Base-by-base conservation (phyloP, 805 yeast genomes). In the Wickerhamomyces canadensis region DNA sequence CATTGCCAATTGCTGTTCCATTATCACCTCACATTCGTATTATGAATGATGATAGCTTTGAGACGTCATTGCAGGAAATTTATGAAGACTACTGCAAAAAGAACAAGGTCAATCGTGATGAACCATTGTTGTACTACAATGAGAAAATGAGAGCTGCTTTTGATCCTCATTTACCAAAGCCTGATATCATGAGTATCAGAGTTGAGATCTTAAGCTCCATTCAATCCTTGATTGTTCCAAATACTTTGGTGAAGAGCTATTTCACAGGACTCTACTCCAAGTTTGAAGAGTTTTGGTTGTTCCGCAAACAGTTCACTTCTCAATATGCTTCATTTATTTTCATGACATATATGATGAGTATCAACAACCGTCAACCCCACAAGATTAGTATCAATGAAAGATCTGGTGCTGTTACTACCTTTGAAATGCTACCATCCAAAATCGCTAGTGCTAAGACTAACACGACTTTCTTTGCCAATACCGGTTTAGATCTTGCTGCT, bases 251-350 rank as follows among this genome's bases (percentile, higher is more conserved):
- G 67, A 79, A 79, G 53, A 84, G 84, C 47, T 83, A 84, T 57
- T 93, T 88, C 55, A 58, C 80, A 38, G 70, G 68, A 6, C 64
- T 79, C 28, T 93, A 80, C 60, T 72, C 81, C 11, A 74, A 78
- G 41, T 94, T 82, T 57, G 96, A 84, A 59, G 97, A 91, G 53
- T 93, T 91, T 69, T 93, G 98, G 98, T 64, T 91, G 36, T 93
- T 94, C 79, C 76, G 98, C 45, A 87, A 88, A 52, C 96, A 89
- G 55, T 94, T 93, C 55, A 78, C 96, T 5, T 81, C 95, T 19
- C 96, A 89, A 60, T 93, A 91, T 62, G 97, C 97, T 5, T 80
- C 95, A 0, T 84, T 93, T 51, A 78, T 87, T 31, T 91, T 91
- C 60, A 80, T 89, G 72, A 85, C 98, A 1, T 87, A 86, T 54